phyloP scores from a whole-genome alignment of 345 rosid genomes.

The Linum tenue region DNA sequence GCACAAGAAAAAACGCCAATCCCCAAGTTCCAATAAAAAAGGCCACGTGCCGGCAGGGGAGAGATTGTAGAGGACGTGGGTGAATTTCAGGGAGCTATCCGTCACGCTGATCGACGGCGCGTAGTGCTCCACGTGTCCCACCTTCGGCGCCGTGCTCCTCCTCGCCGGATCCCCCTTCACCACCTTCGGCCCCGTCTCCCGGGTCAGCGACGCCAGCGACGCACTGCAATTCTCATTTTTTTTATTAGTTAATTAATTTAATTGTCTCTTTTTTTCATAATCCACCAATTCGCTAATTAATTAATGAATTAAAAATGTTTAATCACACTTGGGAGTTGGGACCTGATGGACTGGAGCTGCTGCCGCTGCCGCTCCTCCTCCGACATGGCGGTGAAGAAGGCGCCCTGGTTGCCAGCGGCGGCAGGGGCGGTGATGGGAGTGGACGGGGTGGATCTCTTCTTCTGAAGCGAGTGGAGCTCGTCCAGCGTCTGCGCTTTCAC shows the following conservation, averaged over 20 bases:
- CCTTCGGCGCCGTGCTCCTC: slow-evolving; percentile 34
- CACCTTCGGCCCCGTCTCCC: slow-evolving; percentile 86
- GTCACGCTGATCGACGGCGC: slow-evolving; percentile 56
- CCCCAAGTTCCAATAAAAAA: not conserved
- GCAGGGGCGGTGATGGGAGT: slow-evolving; percentile 18
- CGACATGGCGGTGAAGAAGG: slow-evolving; percentile 18
- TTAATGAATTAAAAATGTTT: not conserved
- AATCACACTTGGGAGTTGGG: not conserved
- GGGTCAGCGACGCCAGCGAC: slow-evolving; percentile 79
- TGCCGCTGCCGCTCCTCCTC: slow-evolving; percentile 33
- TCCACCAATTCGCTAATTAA: not conserved
- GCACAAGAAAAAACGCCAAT: too few relatives aligned
- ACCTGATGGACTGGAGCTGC: slow-evolving; percentile 35
- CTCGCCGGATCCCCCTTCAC: slow-evolving; percentile 78
- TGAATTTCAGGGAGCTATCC: slow-evolving; percentile 84
- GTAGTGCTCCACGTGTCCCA: slow-evolving; percentile 6
- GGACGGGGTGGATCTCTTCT: slow-evolving; percentile 29
- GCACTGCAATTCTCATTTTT: slow-evolving; percentile 39
- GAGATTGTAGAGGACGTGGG: slow-evolving; percentile 89
- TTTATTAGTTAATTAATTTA: too few relatives aligned
- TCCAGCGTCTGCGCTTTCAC: slow-evolving; percentile 32
- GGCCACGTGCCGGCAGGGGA: slow-evolving; percentile 67
- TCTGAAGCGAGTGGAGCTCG: slow-evolving; percentile 38
- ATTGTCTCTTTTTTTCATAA: not conserved
- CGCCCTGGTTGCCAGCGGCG: not conserved